Conservation (phyloP, 768 basidiomycete genomes). For the Naematelia aurantialba region DNA sequence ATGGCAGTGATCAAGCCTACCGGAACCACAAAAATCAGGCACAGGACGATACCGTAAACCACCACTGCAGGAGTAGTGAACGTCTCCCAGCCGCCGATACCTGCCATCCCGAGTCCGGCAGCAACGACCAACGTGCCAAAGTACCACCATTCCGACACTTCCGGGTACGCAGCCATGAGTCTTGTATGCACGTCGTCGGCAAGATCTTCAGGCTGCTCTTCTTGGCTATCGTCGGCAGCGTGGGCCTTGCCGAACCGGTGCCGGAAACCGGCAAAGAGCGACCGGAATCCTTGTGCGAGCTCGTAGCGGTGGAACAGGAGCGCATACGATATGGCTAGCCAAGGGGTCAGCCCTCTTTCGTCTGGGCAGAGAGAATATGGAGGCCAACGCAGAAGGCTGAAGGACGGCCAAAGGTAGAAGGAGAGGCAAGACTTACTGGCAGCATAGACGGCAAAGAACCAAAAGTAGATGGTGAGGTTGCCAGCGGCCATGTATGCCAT, state of each 20-base stretch:
- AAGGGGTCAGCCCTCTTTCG: no score
- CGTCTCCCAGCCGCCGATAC: conserved; percentile 44
- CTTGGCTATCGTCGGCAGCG: conserved; percentile 13
- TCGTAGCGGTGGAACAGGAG: conserved; percentile 29
- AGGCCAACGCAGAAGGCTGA: no score
- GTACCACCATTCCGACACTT: conserved; percentile 63
- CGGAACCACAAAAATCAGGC: conserved; percentile 56
- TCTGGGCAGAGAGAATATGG: no score
- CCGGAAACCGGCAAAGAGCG: conserved; percentile 10
- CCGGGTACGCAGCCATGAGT: conserved; percentile 25
- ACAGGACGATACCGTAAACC: conserved; percentile 36
- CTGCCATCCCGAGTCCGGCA: conserved; percentile 55
- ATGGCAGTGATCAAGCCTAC: conserved; percentile 72
- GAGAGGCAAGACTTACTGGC: no score
- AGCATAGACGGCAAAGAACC: conserved; percentile 54
- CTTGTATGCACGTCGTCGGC: conserved; percentile 25
- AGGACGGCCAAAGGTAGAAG: no score
- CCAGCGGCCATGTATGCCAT: conserved; percentile 52
- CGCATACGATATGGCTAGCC: conserved; percentile 20
- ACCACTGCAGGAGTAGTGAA: conserved; percentile 24
- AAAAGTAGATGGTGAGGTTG: conserved; percentile 52
- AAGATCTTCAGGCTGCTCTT: no score
- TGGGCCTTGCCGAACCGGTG: background rate
- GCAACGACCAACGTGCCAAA: conserved; percentile 54
- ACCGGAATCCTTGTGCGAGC: conserved; percentile 13